Conservation (phyloP, 2,329 filamentous ascomycete genomes). For the Trichoderma simmonsii region DNA sequence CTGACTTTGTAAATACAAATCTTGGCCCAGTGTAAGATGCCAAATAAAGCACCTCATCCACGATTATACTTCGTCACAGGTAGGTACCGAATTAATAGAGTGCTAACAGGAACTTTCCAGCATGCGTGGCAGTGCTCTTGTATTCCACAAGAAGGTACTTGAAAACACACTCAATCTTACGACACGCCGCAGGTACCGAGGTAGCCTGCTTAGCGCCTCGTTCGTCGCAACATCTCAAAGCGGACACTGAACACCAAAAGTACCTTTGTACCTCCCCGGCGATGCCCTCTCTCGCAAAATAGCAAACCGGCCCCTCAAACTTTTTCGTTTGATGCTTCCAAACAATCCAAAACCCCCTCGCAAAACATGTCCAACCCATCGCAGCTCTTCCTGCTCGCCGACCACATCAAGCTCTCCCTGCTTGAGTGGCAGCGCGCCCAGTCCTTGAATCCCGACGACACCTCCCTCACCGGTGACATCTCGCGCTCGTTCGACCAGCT, state of each 20-base stretch:
- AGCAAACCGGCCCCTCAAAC: background rate
- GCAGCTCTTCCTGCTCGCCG: conserved; percentile 88
- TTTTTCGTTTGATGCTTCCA: background rate
- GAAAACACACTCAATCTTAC: background rate
- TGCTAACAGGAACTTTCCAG: background rate
- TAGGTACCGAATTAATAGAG: background rate
- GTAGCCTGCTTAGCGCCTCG: background rate
- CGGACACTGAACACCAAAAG: background rate
- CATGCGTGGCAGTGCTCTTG: background rate
- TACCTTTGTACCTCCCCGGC: background rate
- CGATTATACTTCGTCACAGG: background rate
- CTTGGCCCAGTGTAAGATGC: background rate
- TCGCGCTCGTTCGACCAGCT: conserved; percentile 85
- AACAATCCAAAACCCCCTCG: background rate
- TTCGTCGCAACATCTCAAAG: background rate
- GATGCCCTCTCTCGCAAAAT: background rate
- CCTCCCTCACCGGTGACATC: conserved; percentile 84
- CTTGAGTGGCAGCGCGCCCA: conserved; percentile 87
- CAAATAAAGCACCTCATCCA: background rate
- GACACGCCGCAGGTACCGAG: background rate
- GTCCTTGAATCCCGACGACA: conserved; percentile 72
- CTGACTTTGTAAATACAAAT: background rate
- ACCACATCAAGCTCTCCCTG: conserved; percentile 94
- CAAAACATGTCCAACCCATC: conserved; percentile 49
- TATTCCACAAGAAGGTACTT: background rate